phyloP scores from a whole-genome alignment of 352 stramenopile species.

The Pythium utonaiense region DNA sequence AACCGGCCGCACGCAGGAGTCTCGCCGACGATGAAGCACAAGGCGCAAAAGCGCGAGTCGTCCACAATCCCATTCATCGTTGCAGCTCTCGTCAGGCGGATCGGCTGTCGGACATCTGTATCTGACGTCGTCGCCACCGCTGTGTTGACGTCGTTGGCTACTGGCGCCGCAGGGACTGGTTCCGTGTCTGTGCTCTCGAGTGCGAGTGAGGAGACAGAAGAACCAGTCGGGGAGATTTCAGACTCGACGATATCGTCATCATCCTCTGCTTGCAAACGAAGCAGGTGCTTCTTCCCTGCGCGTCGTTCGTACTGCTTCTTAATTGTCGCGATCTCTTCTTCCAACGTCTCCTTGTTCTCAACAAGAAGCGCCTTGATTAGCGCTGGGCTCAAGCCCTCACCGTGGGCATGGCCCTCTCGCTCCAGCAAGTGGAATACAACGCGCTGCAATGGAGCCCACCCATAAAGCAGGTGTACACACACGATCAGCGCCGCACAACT shows the following conservation, averaged over 20 bases:
- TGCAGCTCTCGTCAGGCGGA: background rate
- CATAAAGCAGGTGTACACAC: constrained; percentile 77
- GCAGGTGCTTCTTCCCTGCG: constrained; percentile 51
- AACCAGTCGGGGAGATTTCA: constrained; percentile 17
- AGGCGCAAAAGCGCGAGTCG: constrained; percentile 69
- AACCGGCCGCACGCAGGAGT: constrained; percentile 66
- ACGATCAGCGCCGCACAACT: constrained; percentile 76
- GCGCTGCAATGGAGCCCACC: constrained; percentile 58
- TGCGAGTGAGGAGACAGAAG: constrained; percentile 5
- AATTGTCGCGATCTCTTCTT: constrained; percentile 73
- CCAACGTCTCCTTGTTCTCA: constrained; percentile 39
- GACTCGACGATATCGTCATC: constrained; percentile 15
- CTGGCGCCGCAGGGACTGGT: background rate
- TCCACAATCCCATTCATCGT: constrained; percentile 23
- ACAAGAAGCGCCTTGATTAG: constrained; percentile 43
- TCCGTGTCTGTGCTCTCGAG: background rate
- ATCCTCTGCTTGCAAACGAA: constrained; percentile 30
- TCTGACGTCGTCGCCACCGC: background rate
- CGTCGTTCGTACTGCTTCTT: constrained; percentile 74
- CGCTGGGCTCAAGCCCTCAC: constrained; percentile 25
- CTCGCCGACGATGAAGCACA: constrained; percentile 86
- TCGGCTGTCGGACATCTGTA: background rate
- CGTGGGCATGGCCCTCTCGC: constrained; percentile 7
- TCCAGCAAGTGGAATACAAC: constrained; percentile 69
- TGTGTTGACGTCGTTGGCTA: background rate